Percentiles rank a stretch among this genome's conserved stretches.
Evolutionary conservation across 177 flowering plant genomes (phyloP).

Genomic region (Vitis hybrid): DNA sequence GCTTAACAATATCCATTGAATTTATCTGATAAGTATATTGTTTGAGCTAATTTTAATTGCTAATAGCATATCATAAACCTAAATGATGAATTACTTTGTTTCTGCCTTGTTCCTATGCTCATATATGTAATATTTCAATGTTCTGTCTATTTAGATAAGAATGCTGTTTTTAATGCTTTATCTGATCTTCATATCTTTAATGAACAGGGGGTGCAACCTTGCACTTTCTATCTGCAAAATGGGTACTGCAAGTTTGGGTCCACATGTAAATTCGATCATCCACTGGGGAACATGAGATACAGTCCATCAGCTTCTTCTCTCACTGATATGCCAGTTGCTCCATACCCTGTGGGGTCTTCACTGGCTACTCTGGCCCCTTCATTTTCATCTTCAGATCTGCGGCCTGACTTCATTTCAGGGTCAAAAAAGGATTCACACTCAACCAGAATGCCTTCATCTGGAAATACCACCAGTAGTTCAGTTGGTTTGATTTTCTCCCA

Average conservation of each 20-base stretch:
- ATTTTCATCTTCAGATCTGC: constrained; percentile 29
- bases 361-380: constrained; percentile 35
- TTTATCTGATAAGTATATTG: neutral
- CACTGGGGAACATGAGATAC: constrained; percentile 40
- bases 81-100: neutral
- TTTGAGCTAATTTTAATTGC: too few relatives aligned
- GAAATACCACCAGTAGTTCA: constrained; percentile 27
- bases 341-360: constrained; percentile 38
- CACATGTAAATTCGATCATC: constrained; percentile 68
- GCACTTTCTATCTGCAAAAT: constrained; percentile 53
- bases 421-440: constrained; percentile 21
- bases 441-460: constrained; percentile 28
- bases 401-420: constrained; percentile 25
- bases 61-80: too few relatives aligned
- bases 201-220: constrained; percentile 53
- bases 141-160: neutral
- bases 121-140: too few relatives aligned
- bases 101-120: neutral
- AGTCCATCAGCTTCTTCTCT: constrained; percentile 52
- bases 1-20: too few relatives aligned
- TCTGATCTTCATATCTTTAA: constrained; percentile 3
- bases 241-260: constrained; percentile 68
- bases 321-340: constrained; percentile 50
- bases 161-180: neutral
- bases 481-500: constrained; percentile 33